Percentiles rank a stretch among this genome's conserved stretches.
phyloP scores from a whole-genome alignment of 208 protist genomes.

The Trypanosoma scelopori region DNA sequence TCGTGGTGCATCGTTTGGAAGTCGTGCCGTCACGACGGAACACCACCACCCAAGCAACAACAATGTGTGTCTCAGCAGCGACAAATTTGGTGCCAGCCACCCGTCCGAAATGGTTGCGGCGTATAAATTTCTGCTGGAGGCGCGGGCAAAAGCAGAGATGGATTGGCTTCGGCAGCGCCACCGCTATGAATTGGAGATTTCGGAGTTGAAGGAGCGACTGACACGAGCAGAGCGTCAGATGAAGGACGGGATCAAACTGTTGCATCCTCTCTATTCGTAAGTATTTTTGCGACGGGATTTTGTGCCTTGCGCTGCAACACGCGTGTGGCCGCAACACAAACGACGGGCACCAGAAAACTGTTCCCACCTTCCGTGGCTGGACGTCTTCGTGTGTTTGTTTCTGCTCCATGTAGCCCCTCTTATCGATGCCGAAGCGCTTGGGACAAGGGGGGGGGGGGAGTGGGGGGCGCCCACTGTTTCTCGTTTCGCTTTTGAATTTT shows the following conservation, averaged over 20 bases:
- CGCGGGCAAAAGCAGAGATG: background rate
- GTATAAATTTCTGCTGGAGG: background rate
- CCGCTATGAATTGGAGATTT: conserved; percentile 1
- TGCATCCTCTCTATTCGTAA: no score
- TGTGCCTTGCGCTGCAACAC: no score
- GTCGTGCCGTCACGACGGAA: background rate
- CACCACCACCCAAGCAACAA: background rate
- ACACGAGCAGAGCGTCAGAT: background rate
- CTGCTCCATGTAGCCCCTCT: background rate
- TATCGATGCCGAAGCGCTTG: no score
- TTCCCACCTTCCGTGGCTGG: no score
- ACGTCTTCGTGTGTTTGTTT: background rate
- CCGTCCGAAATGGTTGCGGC: background rate
- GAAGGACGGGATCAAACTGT: conserved; percentile 1
- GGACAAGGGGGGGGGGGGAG: no score
- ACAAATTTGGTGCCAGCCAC: background rate
- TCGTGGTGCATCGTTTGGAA: background rate
- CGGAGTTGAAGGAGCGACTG: conserved; percentile 1
- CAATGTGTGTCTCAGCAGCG: background rate
- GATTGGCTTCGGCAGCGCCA: conserved; percentile 6
- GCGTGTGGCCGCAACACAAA: no score
- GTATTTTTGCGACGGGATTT: no score
- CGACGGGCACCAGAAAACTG: no score
- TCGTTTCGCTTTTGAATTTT: no score
- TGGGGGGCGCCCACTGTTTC: no score